phyloP scores from a whole-genome alignment of 2,329 filamentous ascomycete species.

The Alternaria dauci region DNA sequence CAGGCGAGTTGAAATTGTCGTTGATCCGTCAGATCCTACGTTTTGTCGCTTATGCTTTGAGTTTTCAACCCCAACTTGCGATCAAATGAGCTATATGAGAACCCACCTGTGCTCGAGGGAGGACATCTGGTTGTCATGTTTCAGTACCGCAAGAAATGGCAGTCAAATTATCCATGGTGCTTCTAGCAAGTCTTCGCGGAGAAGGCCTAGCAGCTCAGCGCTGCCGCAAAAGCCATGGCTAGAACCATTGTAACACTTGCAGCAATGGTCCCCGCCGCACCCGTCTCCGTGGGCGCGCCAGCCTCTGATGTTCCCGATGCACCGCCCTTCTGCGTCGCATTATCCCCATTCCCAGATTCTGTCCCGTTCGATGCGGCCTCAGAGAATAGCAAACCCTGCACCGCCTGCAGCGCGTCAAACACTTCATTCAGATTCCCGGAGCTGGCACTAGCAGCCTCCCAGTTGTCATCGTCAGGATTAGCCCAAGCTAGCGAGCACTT shows the following conservation, averaged over 20 bases:
- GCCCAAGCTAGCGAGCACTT: neutral
- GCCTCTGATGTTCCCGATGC: slow-evolving; percentile 16
- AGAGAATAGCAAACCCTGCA: slow-evolving; percentile 35
- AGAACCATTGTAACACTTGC: slow-evolving; percentile 17
- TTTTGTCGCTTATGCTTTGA: no score
- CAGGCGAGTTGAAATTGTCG: no score
- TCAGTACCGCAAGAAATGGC: no score
- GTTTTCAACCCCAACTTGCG: no score
- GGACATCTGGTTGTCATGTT: no score
- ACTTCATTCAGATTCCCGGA: slow-evolving; percentile 29
- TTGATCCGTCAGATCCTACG: no score
- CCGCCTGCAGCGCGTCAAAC: slow-evolving; percentile 31
- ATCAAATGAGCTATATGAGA: no score
- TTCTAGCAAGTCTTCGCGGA: no score
- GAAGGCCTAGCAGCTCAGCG: slow-evolving; percentile 1
- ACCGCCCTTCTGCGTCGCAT: slow-evolving; percentile 6
- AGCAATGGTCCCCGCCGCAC: slow-evolving; percentile 16
- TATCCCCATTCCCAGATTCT: neutral
- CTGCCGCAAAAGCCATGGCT: slow-evolving; percentile 19
- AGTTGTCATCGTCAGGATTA: neutral
- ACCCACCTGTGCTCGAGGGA: no score
- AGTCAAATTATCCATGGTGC: no score
- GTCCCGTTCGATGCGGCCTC: slow-evolving; percentile 11
- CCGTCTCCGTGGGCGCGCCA: slow-evolving; percentile 13
- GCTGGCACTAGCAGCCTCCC: slow-evolving; percentile 12